These are phyloP conservation scores for Yamadazyma triangularis DNA, from an alignment of 1,139 yeast genomes.

Conservation along the genomic window DNA sequence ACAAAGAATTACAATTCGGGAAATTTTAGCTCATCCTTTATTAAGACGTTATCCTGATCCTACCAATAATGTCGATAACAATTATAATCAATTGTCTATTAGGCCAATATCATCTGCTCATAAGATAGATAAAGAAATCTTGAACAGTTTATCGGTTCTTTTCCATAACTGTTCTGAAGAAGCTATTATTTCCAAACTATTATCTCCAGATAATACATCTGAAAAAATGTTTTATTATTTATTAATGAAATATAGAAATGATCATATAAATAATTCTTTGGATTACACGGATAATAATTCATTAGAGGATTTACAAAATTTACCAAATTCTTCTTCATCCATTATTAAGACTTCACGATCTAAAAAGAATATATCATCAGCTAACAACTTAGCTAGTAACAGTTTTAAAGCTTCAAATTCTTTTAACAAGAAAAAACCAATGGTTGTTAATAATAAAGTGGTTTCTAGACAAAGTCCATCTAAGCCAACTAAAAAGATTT, in stretches of 20 bases:
- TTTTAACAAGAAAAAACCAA: slow-evolving; percentile 31
- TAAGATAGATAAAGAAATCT: slow-evolving; percentile 76
- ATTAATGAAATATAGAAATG: slow-evolving; percentile 77
- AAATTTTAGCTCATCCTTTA: slow-evolving; percentile 75
- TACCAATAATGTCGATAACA: slow-evolving; percentile 14
- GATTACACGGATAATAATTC: slow-evolving; percentile 19
- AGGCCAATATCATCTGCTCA: slow-evolving; percentile 46
- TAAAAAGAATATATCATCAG: slow-evolving; percentile 2
- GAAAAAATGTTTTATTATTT: slow-evolving; percentile 90
- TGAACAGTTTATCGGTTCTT: slow-evolving; percentile 78
- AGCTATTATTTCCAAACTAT: slow-evolving; percentile 53
- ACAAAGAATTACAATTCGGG: slow-evolving; percentile 69
- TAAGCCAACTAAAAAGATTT: slow-evolving; percentile 14
- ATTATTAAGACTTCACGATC: background rate
- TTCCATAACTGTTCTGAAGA: slow-evolving; percentile 84
- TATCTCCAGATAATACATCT: slow-evolving; percentile 55
- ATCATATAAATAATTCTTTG: slow-evolving; percentile 39
- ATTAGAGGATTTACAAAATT: slow-evolving; percentile 20
- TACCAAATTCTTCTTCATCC: background rate
- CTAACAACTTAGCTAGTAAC: slow-evolving; percentile 11
- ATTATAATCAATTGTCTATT: slow-evolving; percentile 30
- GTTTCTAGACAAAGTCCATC: slow-evolving; percentile 23
- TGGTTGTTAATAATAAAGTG: slow-evolving; percentile 20
- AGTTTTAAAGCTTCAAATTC: slow-evolving; percentile 37
- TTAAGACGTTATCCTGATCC: slow-evolving; percentile 64